These are phyloP conservation scores for Cymbopogon flexuosus DNA, from an alignment of 202 grass and related monocot species.

Conservation along the genomic window DNA sequence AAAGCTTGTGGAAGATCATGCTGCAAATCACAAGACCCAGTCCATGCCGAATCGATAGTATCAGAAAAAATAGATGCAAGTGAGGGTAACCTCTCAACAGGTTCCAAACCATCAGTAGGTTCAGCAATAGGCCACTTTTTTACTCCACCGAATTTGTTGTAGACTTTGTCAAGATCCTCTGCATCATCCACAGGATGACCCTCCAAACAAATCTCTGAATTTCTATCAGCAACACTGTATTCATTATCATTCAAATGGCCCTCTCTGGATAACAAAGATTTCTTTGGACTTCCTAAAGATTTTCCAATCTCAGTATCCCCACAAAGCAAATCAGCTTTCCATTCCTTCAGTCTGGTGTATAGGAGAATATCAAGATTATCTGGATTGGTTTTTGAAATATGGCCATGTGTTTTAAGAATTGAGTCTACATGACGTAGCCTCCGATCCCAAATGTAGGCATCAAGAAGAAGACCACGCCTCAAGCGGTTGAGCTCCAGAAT, in stretches of 20 bases:
- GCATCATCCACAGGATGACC: constrained; percentile 30
- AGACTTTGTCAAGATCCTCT: constrained; percentile 61
- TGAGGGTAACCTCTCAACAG: constrained; percentile 57
- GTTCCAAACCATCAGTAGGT: constrained; percentile 30
- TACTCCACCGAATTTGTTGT: constrained; percentile 36
- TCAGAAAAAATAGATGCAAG: constrained; percentile 75
- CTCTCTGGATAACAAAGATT: constrained; percentile 45
- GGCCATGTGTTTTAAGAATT: constrained; percentile 51
- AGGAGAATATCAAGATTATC: constrained; percentile 19
- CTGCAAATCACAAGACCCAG: constrained; percentile 58
- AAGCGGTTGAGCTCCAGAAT: constrained; percentile 84
- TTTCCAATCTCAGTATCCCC: constrained; percentile 32
- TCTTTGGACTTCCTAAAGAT: constrained; percentile 44
- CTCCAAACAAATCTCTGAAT: constrained; percentile 48
- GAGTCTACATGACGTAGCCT: constrained; percentile 59
- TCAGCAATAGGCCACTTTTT: constrained; percentile 30
- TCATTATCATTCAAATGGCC: constrained; percentile 43
- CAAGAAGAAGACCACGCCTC: constrained; percentile 72
- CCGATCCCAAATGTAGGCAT: constrained; percentile 78
- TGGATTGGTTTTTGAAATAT: constrained; percentile 35
- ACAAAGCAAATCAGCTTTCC: constrained; percentile 34
- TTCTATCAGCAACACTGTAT: constrained; percentile 45
- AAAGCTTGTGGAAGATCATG: constrained; percentile 46
- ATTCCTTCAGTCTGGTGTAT: constrained; percentile 39
- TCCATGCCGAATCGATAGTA: constrained; percentile 88